Evolutionary conservation across 495 filamentous ascomycete genomes (phyloP).

Genomic region (Penicillium desertorum): DNA sequence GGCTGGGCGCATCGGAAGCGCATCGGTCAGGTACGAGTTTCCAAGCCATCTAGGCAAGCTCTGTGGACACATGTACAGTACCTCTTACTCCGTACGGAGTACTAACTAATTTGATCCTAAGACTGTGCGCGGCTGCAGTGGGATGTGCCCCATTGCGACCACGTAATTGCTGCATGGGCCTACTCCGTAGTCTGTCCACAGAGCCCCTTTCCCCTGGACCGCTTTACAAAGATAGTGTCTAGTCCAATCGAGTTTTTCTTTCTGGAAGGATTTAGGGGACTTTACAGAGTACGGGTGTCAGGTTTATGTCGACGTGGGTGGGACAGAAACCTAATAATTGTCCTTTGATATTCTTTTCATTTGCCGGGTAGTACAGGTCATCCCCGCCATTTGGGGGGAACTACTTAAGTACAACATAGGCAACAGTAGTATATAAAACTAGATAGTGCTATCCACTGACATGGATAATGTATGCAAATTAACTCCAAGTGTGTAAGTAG

Average conservation of each 20-base stretch:
- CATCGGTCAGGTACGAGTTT: slow-evolving; percentile 21
- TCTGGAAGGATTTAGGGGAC: not conserved
- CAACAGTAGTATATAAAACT: not conserved
- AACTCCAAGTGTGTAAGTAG: not conserved
- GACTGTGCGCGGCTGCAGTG: slow-evolving; percentile 2
- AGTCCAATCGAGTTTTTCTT: slow-evolving; percentile 7
- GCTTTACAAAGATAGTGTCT: slow-evolving; percentile 4
- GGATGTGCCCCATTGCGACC: slow-evolving; percentile 4
- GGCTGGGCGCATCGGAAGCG: slow-evolving; percentile 18
- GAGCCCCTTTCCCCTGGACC: slow-evolving; percentile 12
- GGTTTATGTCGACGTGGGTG: slow-evolving; percentile 9
- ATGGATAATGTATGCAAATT: not conserved
- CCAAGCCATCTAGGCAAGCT: slow-evolving; percentile 23
- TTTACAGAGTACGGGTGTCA: slow-evolving; percentile 4
- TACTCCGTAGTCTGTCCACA: slow-evolving; percentile 2
- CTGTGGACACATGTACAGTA: slow-evolving; percentile 5
- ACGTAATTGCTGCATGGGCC: slow-evolving; percentile 14
- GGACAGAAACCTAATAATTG: slow-evolving; percentile 13
- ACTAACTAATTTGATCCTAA: not conserved
- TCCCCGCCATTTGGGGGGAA: slow-evolving; percentile 4
- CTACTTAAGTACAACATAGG: not conserved
- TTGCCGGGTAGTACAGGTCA: slow-evolving; percentile 3
- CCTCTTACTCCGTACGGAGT: not conserved
- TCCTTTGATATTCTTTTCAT: slow-evolving; percentile 2
- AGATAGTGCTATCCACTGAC: not conserved